Conservation (phyloP, 2,329 filamentous ascomycete genomes). For the Colletotrichum orbiculare region DNA sequence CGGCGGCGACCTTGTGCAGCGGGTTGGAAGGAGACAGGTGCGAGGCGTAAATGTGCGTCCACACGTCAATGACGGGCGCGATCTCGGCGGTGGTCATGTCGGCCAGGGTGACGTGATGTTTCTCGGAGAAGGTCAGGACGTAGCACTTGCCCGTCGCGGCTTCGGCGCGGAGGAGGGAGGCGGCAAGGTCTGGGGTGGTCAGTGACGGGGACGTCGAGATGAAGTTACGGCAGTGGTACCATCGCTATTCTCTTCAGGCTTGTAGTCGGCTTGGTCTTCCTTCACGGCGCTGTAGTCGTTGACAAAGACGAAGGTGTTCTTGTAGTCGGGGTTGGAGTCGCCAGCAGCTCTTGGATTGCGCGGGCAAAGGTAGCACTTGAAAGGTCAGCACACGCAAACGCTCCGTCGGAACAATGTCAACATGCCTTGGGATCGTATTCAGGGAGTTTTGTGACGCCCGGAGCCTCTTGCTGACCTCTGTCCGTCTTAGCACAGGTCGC, state of each 20-base stretch:
- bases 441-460: slow-evolving; percentile 76
- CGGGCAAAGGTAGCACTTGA: slow-evolving; percentile 91
- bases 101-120: slow-evolving; percentile 91
- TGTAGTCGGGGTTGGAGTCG: slow-evolving; percentile 86
- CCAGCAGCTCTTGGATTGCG: slow-evolving; percentile 90
- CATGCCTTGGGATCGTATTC: slow-evolving; percentile 80
- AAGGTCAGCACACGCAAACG: background rate
- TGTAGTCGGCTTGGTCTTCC: slow-evolving; percentile 87
- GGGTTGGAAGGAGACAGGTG: slow-evolving; percentile 81
- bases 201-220: background rate
- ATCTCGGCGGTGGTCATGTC: slow-evolving; percentile 85
- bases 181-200: slow-evolving; percentile 69
- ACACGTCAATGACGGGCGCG: slow-evolving; percentile 84
- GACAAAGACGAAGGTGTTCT: slow-evolving; percentile 90
- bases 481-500: slow-evolving; percentile 16
- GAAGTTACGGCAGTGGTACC: slow-evolving; percentile 33
- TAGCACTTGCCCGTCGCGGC: slow-evolving; percentile 96
- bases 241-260: slow-evolving; percentile 52
- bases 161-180: slow-evolving; percentile 82
- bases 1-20: slow-evolving; percentile 57
- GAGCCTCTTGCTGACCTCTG: slow-evolving; percentile 82
- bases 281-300: slow-evolving; percentile 99
- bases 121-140: slow-evolving; percentile 92
- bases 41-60: slow-evolving; percentile 88
- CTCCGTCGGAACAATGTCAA: background rate